Evolutionary conservation across 495 filamentous ascomycete species (phyloP).

Genomic region (Hypoxylon crocopeplum): DNA sequence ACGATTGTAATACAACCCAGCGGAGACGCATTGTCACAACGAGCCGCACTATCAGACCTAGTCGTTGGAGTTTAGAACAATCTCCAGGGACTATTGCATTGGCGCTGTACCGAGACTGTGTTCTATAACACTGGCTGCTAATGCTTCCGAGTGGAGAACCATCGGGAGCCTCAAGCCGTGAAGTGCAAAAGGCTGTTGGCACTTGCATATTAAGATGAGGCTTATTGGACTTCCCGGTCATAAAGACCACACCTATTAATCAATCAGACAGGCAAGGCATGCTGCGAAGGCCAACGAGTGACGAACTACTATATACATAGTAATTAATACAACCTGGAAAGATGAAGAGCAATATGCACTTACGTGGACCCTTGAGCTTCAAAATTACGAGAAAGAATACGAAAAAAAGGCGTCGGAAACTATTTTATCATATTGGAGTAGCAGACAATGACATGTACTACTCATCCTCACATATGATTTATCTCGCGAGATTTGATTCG

Average conservation of each 20-base stretch:
- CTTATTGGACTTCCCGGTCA: conserved; percentile 32
- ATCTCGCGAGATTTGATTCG: no score
- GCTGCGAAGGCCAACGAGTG: conserved; percentile 8
- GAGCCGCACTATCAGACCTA: conserved; percentile 14
- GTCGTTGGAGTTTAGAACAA: background rate
- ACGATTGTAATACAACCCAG: conserved; percentile 9
- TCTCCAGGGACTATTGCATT: conserved; percentile 21
- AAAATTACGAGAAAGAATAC: conserved; percentile 2
- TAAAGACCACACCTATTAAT: conserved; percentile 24
- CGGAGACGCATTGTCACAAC: conserved; percentile 25
- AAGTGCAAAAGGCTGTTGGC: conserved; percentile 9
- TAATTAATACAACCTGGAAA: background rate
- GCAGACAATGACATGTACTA: no score
- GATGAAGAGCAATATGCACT: background rate
- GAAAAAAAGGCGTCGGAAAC: no score
- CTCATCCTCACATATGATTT: no score
- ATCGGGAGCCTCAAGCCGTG: conserved; percentile 22
- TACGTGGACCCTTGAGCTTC: conserved; percentile 4
- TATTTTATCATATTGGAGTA: no score
- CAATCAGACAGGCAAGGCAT: conserved; percentile 5
- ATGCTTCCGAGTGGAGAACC: conserved; percentile 20
- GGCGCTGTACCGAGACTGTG: conserved; percentile 2
- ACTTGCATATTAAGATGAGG: conserved; percentile 28
- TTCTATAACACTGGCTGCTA: background rate
- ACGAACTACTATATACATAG: conserved; percentile 1